Conservation (phyloP, 768 basidiomycete genomes). For the Tremella fuciformis region DNA sequence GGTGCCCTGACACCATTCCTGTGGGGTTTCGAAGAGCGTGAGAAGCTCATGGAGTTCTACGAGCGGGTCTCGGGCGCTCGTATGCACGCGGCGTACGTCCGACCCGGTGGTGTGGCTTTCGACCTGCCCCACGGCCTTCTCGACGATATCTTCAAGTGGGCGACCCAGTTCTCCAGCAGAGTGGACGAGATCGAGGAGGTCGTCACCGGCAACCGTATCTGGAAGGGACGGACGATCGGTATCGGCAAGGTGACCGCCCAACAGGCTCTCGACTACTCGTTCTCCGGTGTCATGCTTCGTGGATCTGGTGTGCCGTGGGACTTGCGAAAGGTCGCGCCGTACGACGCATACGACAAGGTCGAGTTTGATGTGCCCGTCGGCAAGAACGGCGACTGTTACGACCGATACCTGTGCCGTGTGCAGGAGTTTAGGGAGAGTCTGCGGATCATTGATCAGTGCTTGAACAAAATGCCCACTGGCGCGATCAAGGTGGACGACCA, state of each 20-base stretch:
- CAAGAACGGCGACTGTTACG: slow-evolving; percentile 95
- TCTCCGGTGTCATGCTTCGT: slow-evolving; percentile 94
- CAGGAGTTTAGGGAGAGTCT: slow-evolving; percentile 97
- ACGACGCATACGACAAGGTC: slow-evolving; percentile 96
- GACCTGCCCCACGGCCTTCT: slow-evolving; percentile 98
- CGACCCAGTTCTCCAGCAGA: slow-evolving; percentile 83
- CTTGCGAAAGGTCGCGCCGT: slow-evolving; percentile 77
- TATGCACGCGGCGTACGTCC: slow-evolving; percentile 94
- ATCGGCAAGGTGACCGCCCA: slow-evolving; percentile 88
- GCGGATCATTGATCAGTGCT: slow-evolving; percentile 81
- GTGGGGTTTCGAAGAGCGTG: slow-evolving; percentile 99
- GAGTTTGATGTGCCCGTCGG: slow-evolving; percentile 98
- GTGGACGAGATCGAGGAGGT: slow-evolving; percentile 98
- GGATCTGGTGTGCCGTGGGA: slow-evolving; percentile 96
- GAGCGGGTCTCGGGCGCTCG: slow-evolving; percentile 98
- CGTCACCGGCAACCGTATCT: slow-evolving; percentile 94
- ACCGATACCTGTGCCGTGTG: slow-evolving; percentile 93
- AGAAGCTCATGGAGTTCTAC: slow-evolving; percentile 99
- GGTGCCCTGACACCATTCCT: slow-evolving; percentile 97
- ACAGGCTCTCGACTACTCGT: slow-evolving; percentile 84
- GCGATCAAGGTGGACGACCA: slow-evolving; percentile 93
- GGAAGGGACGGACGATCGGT: slow-evolving; percentile 90
- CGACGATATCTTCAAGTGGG: slow-evolving; percentile 97
- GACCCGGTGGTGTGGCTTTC: slow-evolving; percentile 95
- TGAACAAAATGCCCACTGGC: slow-evolving; percentile 95